Evolutionary conservation across 148 eudicot genomes (phyloP), one percentile per base, ranked within the genome.

Genomic region (Selenicereus undatus): DNA sequence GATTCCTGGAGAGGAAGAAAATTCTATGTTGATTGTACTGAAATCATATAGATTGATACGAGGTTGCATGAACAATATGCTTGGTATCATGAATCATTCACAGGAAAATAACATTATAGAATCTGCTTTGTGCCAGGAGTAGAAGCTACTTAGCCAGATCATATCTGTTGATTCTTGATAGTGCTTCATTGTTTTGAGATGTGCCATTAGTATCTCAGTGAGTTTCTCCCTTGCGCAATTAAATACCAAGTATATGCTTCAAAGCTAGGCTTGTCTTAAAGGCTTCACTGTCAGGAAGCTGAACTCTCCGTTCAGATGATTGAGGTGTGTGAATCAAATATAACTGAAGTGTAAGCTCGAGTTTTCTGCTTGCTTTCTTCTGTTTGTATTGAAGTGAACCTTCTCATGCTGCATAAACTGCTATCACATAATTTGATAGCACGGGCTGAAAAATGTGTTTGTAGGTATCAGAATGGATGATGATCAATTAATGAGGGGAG

Each of bases 401-500:
- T 2, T 35, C 24, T 64, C 30, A 24, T 24, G 30, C 69, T 26
- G 4, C 30, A 64, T 64, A 7, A 27, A 7, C 11, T 72, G n/a
- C 12, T 32, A 42, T 72, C 27, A 3, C 76, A n/a, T 26, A n/a
- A 16, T 43, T 45, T 73, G 26, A 73, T 4, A 1, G 5, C 18
- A 22, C 5, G 76, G 11, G 20, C 5, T 74, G 62, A 27, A 48
- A 27, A 27, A 35, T 45, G 11, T 50, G 35, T 52, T 30, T 62
- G 70, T 76, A 77, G 85, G 76, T 71, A 26, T 54, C 51, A 39
- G 12, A 32, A 88, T 89, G 91, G 88, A 81, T 17, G 75, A 84
- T 51, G 86, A 73, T 65, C 89, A 83, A 24, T 35, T 80, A 11
- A 51, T 89, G 78, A 91, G 84, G 78, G 97, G 94, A 74, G 98